phyloP scores from a whole-genome alignment of 768 basidiomycete genomes.

The Coprinopsis sp. region DNA sequence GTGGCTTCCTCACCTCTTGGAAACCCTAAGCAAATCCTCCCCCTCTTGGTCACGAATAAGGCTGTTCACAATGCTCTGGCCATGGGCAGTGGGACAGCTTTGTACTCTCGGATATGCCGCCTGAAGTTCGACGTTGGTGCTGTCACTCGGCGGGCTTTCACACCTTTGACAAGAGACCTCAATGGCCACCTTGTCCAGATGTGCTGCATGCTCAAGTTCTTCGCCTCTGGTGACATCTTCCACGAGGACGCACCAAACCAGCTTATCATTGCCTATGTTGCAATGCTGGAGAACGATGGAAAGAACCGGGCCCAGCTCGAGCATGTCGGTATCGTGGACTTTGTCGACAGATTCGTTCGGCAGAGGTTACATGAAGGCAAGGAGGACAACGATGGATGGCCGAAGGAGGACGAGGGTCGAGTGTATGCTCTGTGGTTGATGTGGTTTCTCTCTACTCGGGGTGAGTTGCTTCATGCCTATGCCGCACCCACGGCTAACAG shows the following conservation, averaged over 20 bases:
- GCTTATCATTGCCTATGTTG: constrained; percentile 32
- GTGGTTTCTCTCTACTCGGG: constrained; percentile 47
- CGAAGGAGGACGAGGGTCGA: constrained; percentile 42
- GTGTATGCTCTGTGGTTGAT: constrained; percentile 57
- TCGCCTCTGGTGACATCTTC: background rate
- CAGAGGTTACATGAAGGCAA: constrained; percentile 38
- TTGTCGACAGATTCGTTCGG: constrained; percentile 42
- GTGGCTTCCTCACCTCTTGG: background rate
- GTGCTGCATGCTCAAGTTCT: constrained; percentile 5
- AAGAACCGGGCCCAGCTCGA: constrained; percentile 56
- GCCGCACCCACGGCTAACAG: background rate
- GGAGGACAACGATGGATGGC: constrained; percentile 46
- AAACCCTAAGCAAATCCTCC: background rate
- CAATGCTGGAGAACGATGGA: constrained; percentile 67
- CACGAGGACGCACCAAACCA: constrained; percentile 27
- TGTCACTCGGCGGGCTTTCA: constrained; percentile 6
- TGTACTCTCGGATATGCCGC: constrained; percentile 6
- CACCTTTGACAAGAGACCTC: constrained; percentile 3
- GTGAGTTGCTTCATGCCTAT: background rate
- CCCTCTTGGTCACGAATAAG: constrained; percentile 1
- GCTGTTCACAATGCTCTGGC: constrained; percentile 1
- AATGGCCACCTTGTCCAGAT: constrained; percentile 9
- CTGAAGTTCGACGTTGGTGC: constrained; percentile 8
- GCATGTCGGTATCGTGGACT: constrained; percentile 44
- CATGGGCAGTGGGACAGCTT: constrained; percentile 3